phyloP scores from a whole-genome alignment of 306 rosid species.

The Fragaria vesca region DNA sequence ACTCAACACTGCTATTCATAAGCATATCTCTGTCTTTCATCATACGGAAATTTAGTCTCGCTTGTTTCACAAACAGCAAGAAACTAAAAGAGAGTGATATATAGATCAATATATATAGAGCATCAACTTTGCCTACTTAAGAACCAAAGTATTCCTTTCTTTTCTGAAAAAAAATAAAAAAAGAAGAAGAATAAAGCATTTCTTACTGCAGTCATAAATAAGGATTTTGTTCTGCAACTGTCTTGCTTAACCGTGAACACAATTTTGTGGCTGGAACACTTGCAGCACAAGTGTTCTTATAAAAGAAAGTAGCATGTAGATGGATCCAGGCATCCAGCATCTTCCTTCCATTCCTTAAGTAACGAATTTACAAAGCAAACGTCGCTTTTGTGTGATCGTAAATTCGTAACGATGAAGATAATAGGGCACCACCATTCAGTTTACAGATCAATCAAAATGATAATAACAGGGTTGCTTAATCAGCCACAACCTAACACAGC shows the following conservation, averaged over 20 bases:
- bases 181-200: too few species aligned
- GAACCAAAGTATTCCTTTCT: not conserved
- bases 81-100: not conserved
- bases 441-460: too few species aligned
- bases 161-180: too few species aligned
- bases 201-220: not conserved
- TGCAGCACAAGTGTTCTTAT: not conserved
- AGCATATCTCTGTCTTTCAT: not conserved
- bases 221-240: not conserved
- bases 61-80: not conserved
- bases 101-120: not conserved
- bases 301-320: not conserved
- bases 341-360: not conserved
- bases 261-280: not conserved
- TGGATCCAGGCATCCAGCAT: not conserved
- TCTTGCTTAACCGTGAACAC: not conserved
- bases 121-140: conserved; percentile 19
- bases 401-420: too few species aligned
- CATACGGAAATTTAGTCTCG: not conserved
- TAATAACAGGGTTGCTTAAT: too few species aligned
- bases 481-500: too few species aligned
- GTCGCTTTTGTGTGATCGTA: too few species aligned
- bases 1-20: not conserved
- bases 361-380: not conserved
- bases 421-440: too few species aligned